Percentiles rank a stretch among this genome's conserved stretches.
Conservation (phyloP, 1,284 basidiomycete species). For the Thecaphora thlaspeos region DNA sequence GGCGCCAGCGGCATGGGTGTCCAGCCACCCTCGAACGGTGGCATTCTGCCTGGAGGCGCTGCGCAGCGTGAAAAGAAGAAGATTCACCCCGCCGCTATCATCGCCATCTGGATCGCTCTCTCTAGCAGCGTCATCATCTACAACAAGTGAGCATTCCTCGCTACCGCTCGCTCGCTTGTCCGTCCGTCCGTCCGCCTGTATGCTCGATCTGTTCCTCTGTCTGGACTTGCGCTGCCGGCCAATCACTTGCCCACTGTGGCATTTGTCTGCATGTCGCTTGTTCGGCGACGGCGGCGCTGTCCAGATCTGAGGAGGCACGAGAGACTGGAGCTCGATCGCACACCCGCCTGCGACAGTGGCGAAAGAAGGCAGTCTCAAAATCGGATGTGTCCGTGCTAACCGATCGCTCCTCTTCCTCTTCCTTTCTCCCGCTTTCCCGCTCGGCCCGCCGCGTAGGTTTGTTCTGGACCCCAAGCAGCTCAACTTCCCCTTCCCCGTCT, state of each 20-base stretch:
- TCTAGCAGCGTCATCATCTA: slow-evolving; percentile 90
- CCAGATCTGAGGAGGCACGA: no score
- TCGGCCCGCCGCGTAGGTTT: slow-evolving; percentile 24
- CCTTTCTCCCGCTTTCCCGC: slow-evolving; percentile 73
- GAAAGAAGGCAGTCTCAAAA: no score
- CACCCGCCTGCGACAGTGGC: no score
- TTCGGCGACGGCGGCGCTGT: no score
- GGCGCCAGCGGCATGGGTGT: slow-evolving; percentile 40
- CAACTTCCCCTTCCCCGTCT: slow-evolving; percentile 58
- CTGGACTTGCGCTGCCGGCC: no score
- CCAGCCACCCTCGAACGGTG: slow-evolving; percentile 14
- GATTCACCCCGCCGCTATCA: slow-evolving; percentile 66
- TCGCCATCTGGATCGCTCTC: slow-evolving; percentile 85
- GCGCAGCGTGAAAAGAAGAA: slow-evolving; percentile 45
- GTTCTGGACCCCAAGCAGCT: slow-evolving; percentile 39
- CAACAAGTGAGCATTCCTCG: slow-evolving; percentile 63
- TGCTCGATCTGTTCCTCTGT: no score
- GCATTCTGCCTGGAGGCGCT: slow-evolving; percentile 41
- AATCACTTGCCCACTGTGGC: no score
- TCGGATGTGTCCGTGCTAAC: no score
- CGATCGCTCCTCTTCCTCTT: neutral
- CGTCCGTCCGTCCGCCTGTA: no score
- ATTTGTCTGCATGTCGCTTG: no score
- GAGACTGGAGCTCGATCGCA: no score
- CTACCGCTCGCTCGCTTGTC: neutral